These are phyloP conservation scores for Aspergillus latus DNA, from an alignment of 2,329 filamentous ascomycete species.

Conservation along the genomic window DNA sequence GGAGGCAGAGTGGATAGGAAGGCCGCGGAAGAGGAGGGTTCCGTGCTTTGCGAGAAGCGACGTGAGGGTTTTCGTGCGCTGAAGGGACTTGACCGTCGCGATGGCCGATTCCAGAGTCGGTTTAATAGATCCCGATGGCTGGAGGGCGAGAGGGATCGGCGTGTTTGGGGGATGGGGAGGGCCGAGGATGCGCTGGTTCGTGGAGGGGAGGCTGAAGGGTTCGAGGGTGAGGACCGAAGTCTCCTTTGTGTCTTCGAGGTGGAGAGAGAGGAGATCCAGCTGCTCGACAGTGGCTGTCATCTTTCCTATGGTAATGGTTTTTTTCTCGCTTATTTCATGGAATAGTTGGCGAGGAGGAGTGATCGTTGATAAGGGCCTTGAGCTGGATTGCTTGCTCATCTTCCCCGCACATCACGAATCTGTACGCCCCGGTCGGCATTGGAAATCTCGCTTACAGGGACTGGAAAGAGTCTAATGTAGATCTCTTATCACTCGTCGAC, in stretches of 20 bases:
- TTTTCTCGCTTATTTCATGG: too few relatives aligned
- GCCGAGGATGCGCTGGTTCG: conserved; percentile 45
- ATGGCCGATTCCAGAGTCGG: conserved; percentile 37
- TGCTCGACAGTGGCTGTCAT: background rate
- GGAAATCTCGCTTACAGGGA: background rate
- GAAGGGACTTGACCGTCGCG: conserved; percentile 40
- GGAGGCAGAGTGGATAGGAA: conserved; percentile 47
- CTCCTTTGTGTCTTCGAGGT: conserved; percentile 17
- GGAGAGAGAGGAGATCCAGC: conserved; percentile 15
- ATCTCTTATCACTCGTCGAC: background rate
- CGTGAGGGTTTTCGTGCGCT: conserved; percentile 37
- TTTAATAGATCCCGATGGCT: conserved; percentile 27
- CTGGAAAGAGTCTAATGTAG: too few relatives aligned
- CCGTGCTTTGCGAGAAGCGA: conserved; percentile 48
- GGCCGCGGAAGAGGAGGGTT: conserved; percentile 48
- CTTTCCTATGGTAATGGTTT: background rate
- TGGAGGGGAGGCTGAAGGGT: conserved; percentile 41
- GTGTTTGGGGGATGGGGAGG: conserved; percentile 41
- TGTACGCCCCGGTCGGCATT: background rate
- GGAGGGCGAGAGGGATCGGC: conserved; percentile 43
- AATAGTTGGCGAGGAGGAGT: too few relatives aligned
- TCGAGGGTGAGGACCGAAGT: conserved; percentile 30
- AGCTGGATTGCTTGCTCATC: conserved; percentile 1
- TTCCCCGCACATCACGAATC: conserved; percentile 5
- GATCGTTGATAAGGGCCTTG: background rate